These are phyloP conservation scores for Pythium folliculosum DNA, from an alignment of 352 stramenopile genomes.

Conservation along the genomic window DNA sequence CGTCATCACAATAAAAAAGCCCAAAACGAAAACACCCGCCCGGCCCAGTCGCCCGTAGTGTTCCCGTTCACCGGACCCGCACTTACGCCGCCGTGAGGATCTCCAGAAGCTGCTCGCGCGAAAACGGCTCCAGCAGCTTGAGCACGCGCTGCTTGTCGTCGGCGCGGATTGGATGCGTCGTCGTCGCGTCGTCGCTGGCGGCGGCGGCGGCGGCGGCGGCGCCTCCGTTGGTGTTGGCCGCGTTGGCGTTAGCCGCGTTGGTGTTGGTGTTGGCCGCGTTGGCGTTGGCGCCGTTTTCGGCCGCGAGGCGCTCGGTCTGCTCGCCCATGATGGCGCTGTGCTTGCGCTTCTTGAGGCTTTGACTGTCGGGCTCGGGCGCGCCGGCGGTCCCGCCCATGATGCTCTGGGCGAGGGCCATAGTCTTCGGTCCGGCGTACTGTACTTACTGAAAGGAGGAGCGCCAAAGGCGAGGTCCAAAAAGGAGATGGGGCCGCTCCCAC, in stretches of 20 bases:
- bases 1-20: not conserved
- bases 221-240: constrained; percentile 3
- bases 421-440: not conserved
- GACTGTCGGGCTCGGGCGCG: constrained; percentile 21
- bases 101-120: constrained; percentile 61
- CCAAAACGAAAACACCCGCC: not conserved
- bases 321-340: constrained; percentile 30
- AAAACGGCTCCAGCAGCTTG: constrained; percentile 54
- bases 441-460: no score
- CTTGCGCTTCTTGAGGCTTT: constrained; percentile 38
- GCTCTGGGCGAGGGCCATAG: constrained; percentile 24
- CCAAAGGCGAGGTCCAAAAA: constrained; percentile 15
- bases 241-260: not conserved
- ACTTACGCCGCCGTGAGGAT: constrained; percentile 72
- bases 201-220: not conserved
- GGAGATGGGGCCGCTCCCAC: constrained; percentile 19
- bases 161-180: not conserved
- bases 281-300: constrained; percentile 4
- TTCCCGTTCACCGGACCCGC: constrained; percentile 1
- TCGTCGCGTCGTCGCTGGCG: constrained; percentile 1
- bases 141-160: constrained; percentile 26
- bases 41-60: not conserved
- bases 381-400: constrained; percentile 24
- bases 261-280: not conserved
- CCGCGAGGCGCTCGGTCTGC: constrained; percentile 24